Conservation (phyloP, 2,329 filamentous ascomycete species). For the Verticillium zaregamsianum region DNA sequence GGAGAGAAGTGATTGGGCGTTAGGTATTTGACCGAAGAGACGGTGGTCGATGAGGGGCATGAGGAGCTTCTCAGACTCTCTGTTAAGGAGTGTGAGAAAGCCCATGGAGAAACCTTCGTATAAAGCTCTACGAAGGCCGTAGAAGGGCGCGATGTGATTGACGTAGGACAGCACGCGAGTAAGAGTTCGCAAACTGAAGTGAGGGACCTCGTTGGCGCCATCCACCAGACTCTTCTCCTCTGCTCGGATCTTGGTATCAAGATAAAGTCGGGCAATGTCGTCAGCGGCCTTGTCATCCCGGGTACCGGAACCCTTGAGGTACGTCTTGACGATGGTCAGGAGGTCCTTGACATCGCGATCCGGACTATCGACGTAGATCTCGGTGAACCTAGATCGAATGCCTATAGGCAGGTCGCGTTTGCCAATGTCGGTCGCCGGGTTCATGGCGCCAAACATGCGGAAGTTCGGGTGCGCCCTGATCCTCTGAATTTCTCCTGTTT, state of each 20-base stretch:
- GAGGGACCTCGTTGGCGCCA: constrained; percentile 90
- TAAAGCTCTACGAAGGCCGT: constrained; percentile 78
- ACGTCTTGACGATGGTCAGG: constrained; percentile 81
- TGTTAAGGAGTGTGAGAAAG: constrained; percentile 84
- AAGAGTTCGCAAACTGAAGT: constrained; percentile 93
- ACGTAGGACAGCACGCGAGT: constrained; percentile 89
- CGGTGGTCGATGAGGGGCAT: constrained; percentile 76
- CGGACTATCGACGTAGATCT: constrained; percentile 89
- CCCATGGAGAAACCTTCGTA: constrained; percentile 98
- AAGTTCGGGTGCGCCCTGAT: constrained; percentile 89
- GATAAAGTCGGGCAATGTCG: constrained; percentile 82
- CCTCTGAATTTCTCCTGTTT: constrained; percentile 89
- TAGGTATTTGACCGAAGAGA: constrained; percentile 67
- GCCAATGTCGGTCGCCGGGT: constrained; percentile 94
- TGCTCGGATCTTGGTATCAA: constrained; percentile 78
- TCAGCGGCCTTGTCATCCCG: constrained; percentile 70
- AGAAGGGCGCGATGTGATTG: constrained; percentile 75
- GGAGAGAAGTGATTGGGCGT: constrained; percentile 68
- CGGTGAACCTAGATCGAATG: constrained; percentile 87
- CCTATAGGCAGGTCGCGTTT: constrained; percentile 91
- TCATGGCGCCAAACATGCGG: constrained; percentile 97
- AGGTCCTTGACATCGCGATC: constrained; percentile 85
- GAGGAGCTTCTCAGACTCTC: constrained; percentile 74
- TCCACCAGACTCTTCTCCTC: constrained; percentile 85
- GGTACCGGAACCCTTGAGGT: constrained; percentile 68